These are phyloP conservation scores for Candida anutae DNA, from an alignment of 1,139 yeast species.

Conservation along the genomic window DNA sequence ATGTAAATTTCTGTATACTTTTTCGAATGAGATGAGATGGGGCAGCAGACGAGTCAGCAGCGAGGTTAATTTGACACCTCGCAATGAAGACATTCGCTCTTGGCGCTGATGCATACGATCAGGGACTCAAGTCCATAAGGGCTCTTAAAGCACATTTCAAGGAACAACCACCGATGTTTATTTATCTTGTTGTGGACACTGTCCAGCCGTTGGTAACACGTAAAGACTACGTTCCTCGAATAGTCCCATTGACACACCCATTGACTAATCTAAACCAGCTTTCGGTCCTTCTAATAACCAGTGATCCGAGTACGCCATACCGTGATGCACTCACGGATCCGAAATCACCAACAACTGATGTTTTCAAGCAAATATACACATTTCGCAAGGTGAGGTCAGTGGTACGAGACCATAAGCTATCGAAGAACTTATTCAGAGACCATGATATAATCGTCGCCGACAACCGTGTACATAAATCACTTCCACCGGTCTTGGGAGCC, in stretches of 20 bases:
- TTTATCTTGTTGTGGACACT: constrained; percentile 50
- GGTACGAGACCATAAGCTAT: constrained; percentile 35
- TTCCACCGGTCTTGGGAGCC: constrained; percentile 50
- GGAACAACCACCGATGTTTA: too few species aligned
- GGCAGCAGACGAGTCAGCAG: too few species aligned
- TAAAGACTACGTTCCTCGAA: constrained; percentile 57
- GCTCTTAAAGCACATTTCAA: constrained; percentile 26
- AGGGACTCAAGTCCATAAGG: constrained; percentile 25
- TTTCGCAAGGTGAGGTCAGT: constrained; percentile 46
- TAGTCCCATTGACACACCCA: constrained; percentile 52
- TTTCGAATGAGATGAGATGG: too few species aligned
- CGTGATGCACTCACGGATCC: constrained; percentile 38
- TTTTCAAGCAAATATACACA: constrained; percentile 50
- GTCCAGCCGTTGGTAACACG: constrained; percentile 37
- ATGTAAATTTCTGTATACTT: too few species aligned
- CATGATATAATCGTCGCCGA: constrained; percentile 63
- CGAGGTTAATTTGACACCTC: too few species aligned
- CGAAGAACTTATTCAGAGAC: constrained; percentile 45
- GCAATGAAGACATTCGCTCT: constrained; percentile 20
- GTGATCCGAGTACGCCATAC: constrained; percentile 57
- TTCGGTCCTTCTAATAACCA: constrained; percentile 53
- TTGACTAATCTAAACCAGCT: constrained; percentile 39
- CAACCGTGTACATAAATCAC: constrained; percentile 50
- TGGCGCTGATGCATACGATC: constrained; percentile 17
- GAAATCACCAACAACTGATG: constrained; percentile 49